Percentiles rank a stretch among this genome's conserved stretches.
These are phyloP conservation scores for Bonia amplexicaulis DNA, from an alignment of 176 grass and related monocot genomes.

Conservation along the genomic window DNA sequence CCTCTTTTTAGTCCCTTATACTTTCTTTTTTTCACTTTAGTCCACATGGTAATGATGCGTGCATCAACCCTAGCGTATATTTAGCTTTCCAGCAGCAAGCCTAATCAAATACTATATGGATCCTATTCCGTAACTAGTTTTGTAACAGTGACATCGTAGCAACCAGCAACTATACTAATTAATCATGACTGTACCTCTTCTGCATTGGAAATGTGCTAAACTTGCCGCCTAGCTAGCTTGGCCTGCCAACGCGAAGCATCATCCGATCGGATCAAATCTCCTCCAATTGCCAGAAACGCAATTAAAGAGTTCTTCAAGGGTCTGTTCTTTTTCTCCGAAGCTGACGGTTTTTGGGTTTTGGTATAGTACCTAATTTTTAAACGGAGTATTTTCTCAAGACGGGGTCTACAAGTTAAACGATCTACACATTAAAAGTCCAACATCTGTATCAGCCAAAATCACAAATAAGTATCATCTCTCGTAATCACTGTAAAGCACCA, in stretches of 20 bases:
- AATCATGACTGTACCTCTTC: neutral
- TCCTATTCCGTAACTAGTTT: neutral
- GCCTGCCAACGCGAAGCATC: neutral
- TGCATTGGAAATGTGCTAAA: neutral
- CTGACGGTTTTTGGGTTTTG: no score
- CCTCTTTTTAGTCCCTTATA: neutral
- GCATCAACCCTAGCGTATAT: neutral
- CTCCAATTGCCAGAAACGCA: neutral
- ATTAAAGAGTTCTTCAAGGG: neutral
- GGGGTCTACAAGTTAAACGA: no score
- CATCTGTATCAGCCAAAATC: no score
- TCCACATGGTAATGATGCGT: slow-evolving; percentile 32
- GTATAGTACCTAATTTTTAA: no score
- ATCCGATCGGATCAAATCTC: neutral
- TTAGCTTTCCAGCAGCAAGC: neutral
- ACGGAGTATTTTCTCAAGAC: no score
- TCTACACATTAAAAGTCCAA: no score
- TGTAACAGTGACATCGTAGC: neutral
- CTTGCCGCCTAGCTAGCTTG: neutral
- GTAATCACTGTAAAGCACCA: no score
- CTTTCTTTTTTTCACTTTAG: slow-evolving; percentile 8
- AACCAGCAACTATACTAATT: neutral
- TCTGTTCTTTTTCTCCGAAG: no score
- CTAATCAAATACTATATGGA: neutral
- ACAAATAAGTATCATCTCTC: no score